These are phyloP conservation scores for Geotrichum citri-aurantii DNA, from an alignment of 1,139 yeast genomes.

Conservation along the genomic window DNA sequence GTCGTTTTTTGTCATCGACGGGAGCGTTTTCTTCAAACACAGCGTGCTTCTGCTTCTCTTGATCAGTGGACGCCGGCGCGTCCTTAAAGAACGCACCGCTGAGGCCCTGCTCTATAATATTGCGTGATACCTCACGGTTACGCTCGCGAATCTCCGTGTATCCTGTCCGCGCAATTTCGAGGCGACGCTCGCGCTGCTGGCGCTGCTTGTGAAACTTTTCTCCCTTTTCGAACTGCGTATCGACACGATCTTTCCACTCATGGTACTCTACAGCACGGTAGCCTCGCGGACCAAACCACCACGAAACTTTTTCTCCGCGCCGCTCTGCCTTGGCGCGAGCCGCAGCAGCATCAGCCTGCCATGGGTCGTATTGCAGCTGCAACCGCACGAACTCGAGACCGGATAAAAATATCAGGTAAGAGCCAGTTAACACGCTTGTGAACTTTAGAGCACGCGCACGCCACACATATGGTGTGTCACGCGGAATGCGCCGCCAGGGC, in stretches of 20 bases:
- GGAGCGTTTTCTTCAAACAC: not conserved
- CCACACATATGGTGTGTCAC: slow-evolving; percentile 21
- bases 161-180: not conserved
- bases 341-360: slow-evolving; percentile 34
- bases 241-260: slow-evolving; percentile 32
- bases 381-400: slow-evolving; percentile 31
- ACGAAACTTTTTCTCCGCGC: slow-evolving; percentile 23
- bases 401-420: slow-evolving; percentile 28
- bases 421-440: slow-evolving; percentile 28
- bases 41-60: not conserved
- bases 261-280: slow-evolving; percentile 29
- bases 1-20: not conserved
- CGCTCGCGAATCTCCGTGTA: slow-evolving; percentile 6
- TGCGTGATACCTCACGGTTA: slow-evolving; percentile 8
- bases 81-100: not conserved
- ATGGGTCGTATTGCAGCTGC: slow-evolving; percentile 33
- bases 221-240: slow-evolving; percentile 19
- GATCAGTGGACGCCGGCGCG: not conserved
- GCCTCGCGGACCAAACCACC: slow-evolving; percentile 35
- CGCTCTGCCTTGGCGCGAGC: slow-evolving; percentile 27
- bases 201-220: not conserved
- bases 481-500: slow-evolving; percentile 27
- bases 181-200: not conserved
- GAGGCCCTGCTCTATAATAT: not conserved
- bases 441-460: slow-evolving; percentile 24